Evolutionary conservation across 2,329 filamentous ascomycete genomes (phyloP), one percentile per base, ranked within the genome.

Genomic region (Diaporthe amygdali): DNA sequence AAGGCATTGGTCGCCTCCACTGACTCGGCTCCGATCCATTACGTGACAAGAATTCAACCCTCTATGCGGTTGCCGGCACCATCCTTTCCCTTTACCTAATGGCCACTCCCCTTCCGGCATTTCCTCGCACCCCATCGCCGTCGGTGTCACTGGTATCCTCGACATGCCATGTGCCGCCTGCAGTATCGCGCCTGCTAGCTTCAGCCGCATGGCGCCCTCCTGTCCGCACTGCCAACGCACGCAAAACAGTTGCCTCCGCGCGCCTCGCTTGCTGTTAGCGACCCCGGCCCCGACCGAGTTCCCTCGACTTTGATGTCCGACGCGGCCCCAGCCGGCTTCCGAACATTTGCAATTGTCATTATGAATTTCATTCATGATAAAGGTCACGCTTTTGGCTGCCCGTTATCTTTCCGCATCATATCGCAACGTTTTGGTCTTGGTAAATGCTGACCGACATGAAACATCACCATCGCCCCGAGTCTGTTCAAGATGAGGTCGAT

Each of bases 61-160:
- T 73, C 76, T 78, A 79, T 78, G 79, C 77, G 75, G 73, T 75
- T 72, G 72, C 72, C 74, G 74, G 68, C 71, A 72, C 30, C 56
- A 72, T 67, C 74, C 77, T 76, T 80, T 84, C 85, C 84, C 81
- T 84, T 86, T 84, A 85, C 81, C 83, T 86, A 86, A 86, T 86
- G 77, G 77, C 73, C 78, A 78, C 75, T 76, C 74, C 75, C 76
- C 70, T 68, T 72, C 70, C 67, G 70, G 70, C 70, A 67, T 27
- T 39, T 66, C 34, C n/a, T 71, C 70, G 70, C 51, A 64, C 44
- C 52, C 67, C 68, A 54, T 63, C 63, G 67, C 56, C 32, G 46
- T 51, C 27, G 55, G 30, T 49, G n/a, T 27, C 47, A 47, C 44
- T 61, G 59, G 72, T 73, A 73, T 55, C 51, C 34, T 66, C 55